Evolutionary conservation across 345 rosid species (phyloP).

Genomic region (Crucihimalaya himalaica): DNA sequence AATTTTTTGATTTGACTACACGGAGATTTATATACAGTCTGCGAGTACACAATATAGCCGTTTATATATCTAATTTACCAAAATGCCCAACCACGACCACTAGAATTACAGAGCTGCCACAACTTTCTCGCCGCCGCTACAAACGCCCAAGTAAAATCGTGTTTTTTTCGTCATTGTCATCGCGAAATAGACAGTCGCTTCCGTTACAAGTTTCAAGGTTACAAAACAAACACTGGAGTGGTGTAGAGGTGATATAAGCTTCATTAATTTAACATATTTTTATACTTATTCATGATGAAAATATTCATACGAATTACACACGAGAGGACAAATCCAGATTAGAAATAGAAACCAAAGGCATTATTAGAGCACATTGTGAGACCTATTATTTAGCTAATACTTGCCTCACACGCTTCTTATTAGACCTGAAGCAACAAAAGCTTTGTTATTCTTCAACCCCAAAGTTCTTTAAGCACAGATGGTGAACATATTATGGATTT

Average conservation of each 20-base stretch:
- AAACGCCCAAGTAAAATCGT: not conserved
- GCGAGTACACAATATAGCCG: not conserved
- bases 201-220: too few relatives aligned
- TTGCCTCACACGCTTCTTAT: not conserved
- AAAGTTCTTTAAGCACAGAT: constrained; percentile 50
- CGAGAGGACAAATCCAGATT: not conserved
- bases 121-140: not conserved
- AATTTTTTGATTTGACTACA: not conserved
- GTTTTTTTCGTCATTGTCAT: not conserved
- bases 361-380: constrained; percentile 35
- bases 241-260: too few relatives aligned
- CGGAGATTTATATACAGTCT: not conserved
- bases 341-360: not conserved
- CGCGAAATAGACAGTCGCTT: too few relatives aligned
- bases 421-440: not conserved
- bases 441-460: constrained; percentile 21
- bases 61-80: not conserved
- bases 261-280: too few relatives aligned
- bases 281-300: too few relatives aligned
- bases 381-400: not conserved
- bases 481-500: constrained; percentile 27
- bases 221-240: too few relatives aligned
- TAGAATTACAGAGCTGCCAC: not conserved
- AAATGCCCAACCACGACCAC: not conserved
- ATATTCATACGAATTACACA: too few relatives aligned